Percentiles rank a stretch among this genome's conserved stretches.
phyloP scores from a whole-genome alignment of 2,329 filamentous ascomycete species.

The Anthostomella pinea region DNA sequence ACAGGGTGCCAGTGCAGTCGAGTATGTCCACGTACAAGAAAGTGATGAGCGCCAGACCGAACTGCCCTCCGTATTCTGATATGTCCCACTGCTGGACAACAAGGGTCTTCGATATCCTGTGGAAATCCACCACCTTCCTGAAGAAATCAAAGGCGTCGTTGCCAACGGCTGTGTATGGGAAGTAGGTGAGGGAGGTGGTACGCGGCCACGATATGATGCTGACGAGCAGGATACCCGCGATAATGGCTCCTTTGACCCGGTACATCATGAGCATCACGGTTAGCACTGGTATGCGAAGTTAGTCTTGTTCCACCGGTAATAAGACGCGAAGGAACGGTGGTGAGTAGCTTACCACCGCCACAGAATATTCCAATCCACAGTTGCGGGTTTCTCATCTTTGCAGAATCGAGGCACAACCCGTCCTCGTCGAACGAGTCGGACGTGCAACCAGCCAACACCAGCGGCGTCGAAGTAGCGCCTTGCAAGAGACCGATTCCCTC shows the following conservation, averaged over 20 bases:
- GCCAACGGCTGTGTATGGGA: slow-evolving; percentile 69
- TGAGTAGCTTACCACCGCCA: slow-evolving; percentile 58
- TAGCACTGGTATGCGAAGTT: slow-evolving; percentile 43
- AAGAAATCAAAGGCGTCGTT: slow-evolving; percentile 79
- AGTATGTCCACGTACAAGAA: slow-evolving; percentile 91
- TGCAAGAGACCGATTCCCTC: slow-evolving; percentile 79
- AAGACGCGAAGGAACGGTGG: too few relatives aligned
- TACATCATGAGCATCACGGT: slow-evolving; percentile 82
- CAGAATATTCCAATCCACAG: slow-evolving; percentile 91
- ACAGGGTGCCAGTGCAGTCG: slow-evolving; percentile 81
- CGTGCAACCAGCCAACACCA: slow-evolving; percentile 72
- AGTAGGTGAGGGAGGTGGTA: slow-evolving; percentile 72
- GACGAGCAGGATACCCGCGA: slow-evolving; percentile 77
- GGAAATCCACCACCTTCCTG: slow-evolving; percentile 82
- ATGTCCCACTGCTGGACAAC: slow-evolving; percentile 74
- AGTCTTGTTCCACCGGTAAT: neutral
- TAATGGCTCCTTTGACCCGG: slow-evolving; percentile 82
- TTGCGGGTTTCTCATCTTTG: slow-evolving; percentile 78
- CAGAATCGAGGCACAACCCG: slow-evolving; percentile 58
- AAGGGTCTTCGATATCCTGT: slow-evolving; percentile 68
- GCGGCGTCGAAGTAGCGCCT: slow-evolving; percentile 64
- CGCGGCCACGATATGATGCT: slow-evolving; percentile 89
- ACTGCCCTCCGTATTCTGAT: slow-evolving; percentile 66
- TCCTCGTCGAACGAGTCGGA: slow-evolving; percentile 36
- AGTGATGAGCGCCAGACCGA: slow-evolving; percentile 79